Conservation (phyloP, 2,329 filamentous ascomycete species). For the Penicillium hordei region DNA sequence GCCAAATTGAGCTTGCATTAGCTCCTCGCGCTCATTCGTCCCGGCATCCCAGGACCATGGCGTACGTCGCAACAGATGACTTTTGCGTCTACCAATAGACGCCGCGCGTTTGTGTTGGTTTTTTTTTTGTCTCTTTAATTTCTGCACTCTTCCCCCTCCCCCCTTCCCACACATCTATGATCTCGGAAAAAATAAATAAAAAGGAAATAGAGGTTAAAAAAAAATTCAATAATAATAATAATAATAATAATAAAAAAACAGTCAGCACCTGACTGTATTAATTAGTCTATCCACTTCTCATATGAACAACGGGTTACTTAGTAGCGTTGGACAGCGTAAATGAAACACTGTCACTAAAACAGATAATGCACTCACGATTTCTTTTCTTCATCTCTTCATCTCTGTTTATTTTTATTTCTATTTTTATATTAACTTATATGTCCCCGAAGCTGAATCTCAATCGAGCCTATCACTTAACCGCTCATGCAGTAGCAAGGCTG, state of each 20-base stretch:
- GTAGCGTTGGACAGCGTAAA: slow-evolving; percentile 1
- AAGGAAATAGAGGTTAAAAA: neutral
- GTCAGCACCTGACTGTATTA: neutral
- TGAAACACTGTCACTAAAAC: slow-evolving; percentile 16
- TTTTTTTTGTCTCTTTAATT: slow-evolving; percentile 10
- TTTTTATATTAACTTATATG: slow-evolving; percentile 20
- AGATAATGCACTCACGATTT: slow-evolving; percentile 16
- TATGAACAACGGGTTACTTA: neutral
- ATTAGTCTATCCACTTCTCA: slow-evolving; percentile 1
- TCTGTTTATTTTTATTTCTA: neutral
- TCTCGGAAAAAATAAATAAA: neutral
- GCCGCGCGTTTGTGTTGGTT: slow-evolving; percentile 28
- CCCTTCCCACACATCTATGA: neutral
- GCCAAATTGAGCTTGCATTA: slow-evolving; percentile 27
- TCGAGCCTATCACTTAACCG: slow-evolving; percentile 20
- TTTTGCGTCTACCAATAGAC: slow-evolving; percentile 27
- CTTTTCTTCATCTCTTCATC: slow-evolving; percentile 7
- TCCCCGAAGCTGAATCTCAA: slow-evolving; percentile 17
- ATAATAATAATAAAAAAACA: too few relatives aligned
- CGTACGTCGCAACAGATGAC: slow-evolving; percentile 26
- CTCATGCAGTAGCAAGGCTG: slow-evolving; percentile 22
- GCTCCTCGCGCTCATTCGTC: slow-evolving; percentile 19
- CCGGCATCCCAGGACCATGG: slow-evolving; percentile 18
- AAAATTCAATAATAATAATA: too few relatives aligned
- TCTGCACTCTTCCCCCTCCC: neutral